Conservation (phyloP, 257 asterid species). For the Nicotiana sylvestris region DNA sequence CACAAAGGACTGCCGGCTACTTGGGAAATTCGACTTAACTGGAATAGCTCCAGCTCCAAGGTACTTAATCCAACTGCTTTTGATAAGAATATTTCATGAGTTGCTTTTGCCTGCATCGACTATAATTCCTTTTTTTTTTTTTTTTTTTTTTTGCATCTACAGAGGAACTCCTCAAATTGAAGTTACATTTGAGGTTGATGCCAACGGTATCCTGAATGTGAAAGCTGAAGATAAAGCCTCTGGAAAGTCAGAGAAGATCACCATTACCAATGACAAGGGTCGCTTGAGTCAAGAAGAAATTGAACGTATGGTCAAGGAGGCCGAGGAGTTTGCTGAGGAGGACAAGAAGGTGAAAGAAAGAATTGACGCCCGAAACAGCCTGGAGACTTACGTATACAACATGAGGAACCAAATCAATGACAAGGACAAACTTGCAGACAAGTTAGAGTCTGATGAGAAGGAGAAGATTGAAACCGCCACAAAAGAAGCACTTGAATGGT, state of each 20-base stretch:
- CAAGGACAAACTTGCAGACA: conserved; percentile 79
- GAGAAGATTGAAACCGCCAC: conserved; percentile 66
- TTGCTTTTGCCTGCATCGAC: neutral
- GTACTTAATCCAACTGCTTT: conserved; percentile 15
- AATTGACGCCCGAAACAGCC: conserved; percentile 65
- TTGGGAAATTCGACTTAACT: conserved; percentile 71
- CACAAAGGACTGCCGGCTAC: conserved; percentile 73
- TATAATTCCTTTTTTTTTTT: neutral
- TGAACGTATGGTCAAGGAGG: conserved; percentile 50
- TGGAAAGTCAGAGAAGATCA: conserved; percentile 48
- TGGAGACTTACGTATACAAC: conserved; percentile 73
- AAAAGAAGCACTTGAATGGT: conserved; percentile 77
- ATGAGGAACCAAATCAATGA: conserved; percentile 74
- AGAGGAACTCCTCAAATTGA: conserved; percentile 91
- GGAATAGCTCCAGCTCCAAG: conserved; percentile 83
- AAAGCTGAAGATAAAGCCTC: conserved; percentile 62
- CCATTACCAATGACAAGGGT: conserved; percentile 55
- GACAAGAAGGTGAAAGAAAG: conserved; percentile 50
- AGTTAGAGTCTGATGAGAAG: conserved; percentile 65
- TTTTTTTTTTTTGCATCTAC: conserved; percentile 1
- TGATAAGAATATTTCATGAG: neutral
- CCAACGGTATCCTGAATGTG: conserved; percentile 66
- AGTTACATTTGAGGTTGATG: conserved; percentile 80
- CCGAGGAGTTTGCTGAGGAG: conserved; percentile 58
- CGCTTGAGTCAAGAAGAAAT: conserved; percentile 55